phyloP scores from a whole-genome alignment of 2,329 filamentous ascomycete species.

The Intubia oerlemansii region DNA sequence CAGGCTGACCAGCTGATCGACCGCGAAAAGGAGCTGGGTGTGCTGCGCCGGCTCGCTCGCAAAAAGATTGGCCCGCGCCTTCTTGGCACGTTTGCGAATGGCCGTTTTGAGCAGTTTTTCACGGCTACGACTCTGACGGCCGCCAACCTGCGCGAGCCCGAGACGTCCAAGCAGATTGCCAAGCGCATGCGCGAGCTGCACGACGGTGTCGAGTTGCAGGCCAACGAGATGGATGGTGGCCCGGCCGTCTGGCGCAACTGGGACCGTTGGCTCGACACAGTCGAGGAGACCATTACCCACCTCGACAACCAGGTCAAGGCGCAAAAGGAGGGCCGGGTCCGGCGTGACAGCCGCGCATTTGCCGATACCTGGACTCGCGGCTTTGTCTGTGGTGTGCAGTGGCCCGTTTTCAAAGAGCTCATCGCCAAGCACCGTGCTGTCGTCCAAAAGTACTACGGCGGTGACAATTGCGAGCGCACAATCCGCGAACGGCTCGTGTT shows the following conservation, averaged over 20 bases:
- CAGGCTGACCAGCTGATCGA: constrained; percentile 94
- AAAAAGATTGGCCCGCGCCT: constrained; percentile 88
- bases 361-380: constrained; percentile 41
- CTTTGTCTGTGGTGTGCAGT: constrained; percentile 65
- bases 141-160: constrained; percentile 54
- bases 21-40: constrained; percentile 69
- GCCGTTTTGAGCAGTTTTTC: constrained; percentile 88
- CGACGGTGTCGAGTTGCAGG: constrained; percentile 72
- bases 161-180: constrained; percentile 79
- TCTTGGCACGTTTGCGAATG: constrained; percentile 81
- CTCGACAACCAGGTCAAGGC: constrained; percentile 37
- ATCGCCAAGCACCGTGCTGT: constrained; percentile 60
- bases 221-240: constrained; percentile 55
- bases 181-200: constrained; percentile 96
- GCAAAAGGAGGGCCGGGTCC: background rate
- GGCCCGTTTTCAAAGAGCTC: constrained; percentile 52
- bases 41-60: constrained; percentile 64
- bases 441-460: constrained; percentile 53
- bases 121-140: constrained; percentile 64
- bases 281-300: constrained; percentile 33
- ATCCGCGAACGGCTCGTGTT: constrained; percentile 67
- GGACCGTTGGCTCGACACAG: constrained; percentile 70
- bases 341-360: constrained; percentile 1
- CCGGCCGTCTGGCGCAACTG: constrained; percentile 81
- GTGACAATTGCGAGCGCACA: constrained; percentile 31